Evolutionary conservation across 306 rosid genomes (phyloP).

Genomic region (Begonia loranthoides): DNA sequence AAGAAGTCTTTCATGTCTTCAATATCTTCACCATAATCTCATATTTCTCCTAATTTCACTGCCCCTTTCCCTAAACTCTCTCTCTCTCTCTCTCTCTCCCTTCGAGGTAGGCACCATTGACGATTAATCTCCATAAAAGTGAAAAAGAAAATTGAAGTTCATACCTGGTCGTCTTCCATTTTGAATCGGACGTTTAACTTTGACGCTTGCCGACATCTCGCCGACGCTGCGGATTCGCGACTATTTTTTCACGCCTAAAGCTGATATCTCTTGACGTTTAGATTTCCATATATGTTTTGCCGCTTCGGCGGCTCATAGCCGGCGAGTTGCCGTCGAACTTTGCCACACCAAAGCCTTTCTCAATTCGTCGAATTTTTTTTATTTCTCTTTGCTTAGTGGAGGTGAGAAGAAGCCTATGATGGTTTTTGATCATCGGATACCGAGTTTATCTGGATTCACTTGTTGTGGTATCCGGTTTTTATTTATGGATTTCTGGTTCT

Average conservation of each 20-base stretch:
- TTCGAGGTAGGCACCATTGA: slow-evolving; percentile 20
- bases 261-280: slow-evolving; percentile 12
- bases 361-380: slow-evolving; percentile 17
- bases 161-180: slow-evolving; percentile 35
- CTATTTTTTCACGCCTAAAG: slow-evolving; percentile 4
- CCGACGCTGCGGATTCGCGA: slow-evolving; percentile 8
- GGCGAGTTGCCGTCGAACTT: slow-evolving; percentile 24
- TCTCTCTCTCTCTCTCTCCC: slow-evolving; percentile 25
- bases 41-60: background rate
- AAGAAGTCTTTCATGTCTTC: too few species aligned
- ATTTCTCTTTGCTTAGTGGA: slow-evolving; percentile 11
- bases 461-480: slow-evolving; percentile 19
- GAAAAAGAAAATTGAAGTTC: slow-evolving; percentile 8
- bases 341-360: slow-evolving; percentile 26
- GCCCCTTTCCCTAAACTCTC: slow-evolving; percentile 5
- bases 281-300: slow-evolving; percentile 8
- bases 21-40: background rate
- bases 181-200: slow-evolving; percentile 30
- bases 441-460: slow-evolving; percentile 23
- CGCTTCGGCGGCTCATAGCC: slow-evolving; percentile 36
- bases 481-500: slow-evolving; percentile 28
- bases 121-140: slow-evolving; percentile 23
- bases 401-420: slow-evolving; percentile 29
- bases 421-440: slow-evolving; percentile 20
- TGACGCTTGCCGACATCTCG: slow-evolving; percentile 25